Evolutionary conservation across 2,329 filamentous ascomycete genomes (phyloP), one percentile per base, ranked within the genome.

Genomic region (Bertia moriformis): DNA sequence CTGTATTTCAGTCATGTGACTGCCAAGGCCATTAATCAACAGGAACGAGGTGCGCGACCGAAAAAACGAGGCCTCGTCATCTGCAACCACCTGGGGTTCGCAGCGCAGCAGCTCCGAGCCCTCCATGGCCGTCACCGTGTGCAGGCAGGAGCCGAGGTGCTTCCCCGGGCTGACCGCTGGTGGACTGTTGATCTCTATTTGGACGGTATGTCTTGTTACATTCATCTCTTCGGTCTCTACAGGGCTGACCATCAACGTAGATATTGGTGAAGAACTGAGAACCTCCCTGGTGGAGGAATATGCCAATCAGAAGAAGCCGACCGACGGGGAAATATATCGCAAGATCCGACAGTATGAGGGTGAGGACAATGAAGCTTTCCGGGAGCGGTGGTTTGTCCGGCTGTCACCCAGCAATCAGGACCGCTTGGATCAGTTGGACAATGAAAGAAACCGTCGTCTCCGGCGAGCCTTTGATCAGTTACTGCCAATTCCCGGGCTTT

Each of bases 261-360:
- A 52, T 44, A 45, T 50, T 12, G 46, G 46, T 36, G 33, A 29
- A 19, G 43, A 50, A 38, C 46, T 56, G 22, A 42, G 42, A 33
- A 47, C 38, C 18, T 20, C 46, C 10, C 45, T 55, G 14, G 42
- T 48, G 19, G 46, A 56, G 37, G 51, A 54, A 47, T 55, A 55
- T 42, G 38, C 46, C 4, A 52, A 52, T 27, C 41, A 54, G 41
- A 46, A 49, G 37, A 41, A 41, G 12, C 46, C 48, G 15, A 49
- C 37, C 30, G 44, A 54, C 43, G 46, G 50, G 19, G 44, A 53
- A 41, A 46, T 56, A 17, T 56, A 52, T 43, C 44, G 46, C n/a
- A 54, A 55, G 45, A 48, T 54, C 41, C 41, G 42, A 32, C 40
- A 48, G 44, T 51, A 54, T 40, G 19, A 48, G 38, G 14, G 39